Base-by-base conservation (phyloP, 306 rosid species). In the Begonia masoniana region DNA sequence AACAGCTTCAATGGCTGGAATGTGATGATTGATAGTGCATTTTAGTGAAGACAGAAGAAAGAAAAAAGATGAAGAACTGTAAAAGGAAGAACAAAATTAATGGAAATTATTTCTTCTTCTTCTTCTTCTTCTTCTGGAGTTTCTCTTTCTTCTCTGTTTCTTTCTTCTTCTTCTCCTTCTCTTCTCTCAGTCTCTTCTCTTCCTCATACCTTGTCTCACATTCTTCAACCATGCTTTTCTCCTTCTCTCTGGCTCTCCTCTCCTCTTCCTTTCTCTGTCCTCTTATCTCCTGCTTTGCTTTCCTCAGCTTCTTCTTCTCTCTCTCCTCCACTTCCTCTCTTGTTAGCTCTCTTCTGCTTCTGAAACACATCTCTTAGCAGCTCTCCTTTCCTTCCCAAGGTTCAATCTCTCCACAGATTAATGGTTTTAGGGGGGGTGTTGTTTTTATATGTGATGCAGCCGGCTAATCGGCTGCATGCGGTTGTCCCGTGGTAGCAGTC, bases 311-410 rank as follows among this genome's bases (percentile, higher is more conserved):
- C 13, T 47, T 56, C 71, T 50, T 67, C 50, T 62, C 75, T 11
- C 55, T 74, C 77, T 80, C 73, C 60, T 65, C 75, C 43, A 61
- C 21, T 47, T 75, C 94, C 43, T 75, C 66, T 62, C 55, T 71
- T 1, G 60, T 73, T 15, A 66, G 55, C 43, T 77, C 68, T 68
- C 64, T 73, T 23, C 57, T 47, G 52, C 73, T 46, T 60, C 43
- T 71, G 71, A 80, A 75, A 51, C 83, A 80, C 85, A 78, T 80
- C 15, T 57, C 60, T 50, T 35, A 17, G 1, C 6, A 1, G 31
- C 49, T 10, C 49, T 8, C 0, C 10, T 10, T 31, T n/a, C 39
- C 16, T 26, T 10, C n/a, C 21, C 14, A 50, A 41, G 39, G 10
- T 47, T 43, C 56, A 43, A 49, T 45, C 17, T 45, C 61, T 13